Base-by-base conservation (phyloP, 768 basidiomycete genomes). In the Serendipita sp. region DNA sequence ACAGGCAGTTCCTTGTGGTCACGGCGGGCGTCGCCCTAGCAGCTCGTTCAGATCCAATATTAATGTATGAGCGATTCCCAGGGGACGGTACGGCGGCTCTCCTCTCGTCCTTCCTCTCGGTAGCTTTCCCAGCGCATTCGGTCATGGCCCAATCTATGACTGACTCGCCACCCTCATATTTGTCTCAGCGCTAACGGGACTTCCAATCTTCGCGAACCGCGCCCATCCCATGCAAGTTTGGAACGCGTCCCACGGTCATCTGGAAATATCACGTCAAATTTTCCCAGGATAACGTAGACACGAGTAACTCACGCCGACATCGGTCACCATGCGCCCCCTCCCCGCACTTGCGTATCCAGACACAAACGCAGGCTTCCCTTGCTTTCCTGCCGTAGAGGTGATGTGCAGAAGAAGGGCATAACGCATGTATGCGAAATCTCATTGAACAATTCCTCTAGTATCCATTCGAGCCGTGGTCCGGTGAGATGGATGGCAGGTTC, bases 401-500 rank as follows among this genome's bases (percentile, higher is more conserved):
- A 41, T 5, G 41, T 86, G 1, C 56, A n/a, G 67, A 85, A 78
- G 71, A 86, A 94, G 1, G 92, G 89, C 62, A 77, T 77, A 1
- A 95, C 79, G 68, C 85, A 86, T 30, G 83, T 79, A 67, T 80
- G 75, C 1, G 83, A 83, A 16, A 90, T 87, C 0, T 83, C 79
- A 38, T 76, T 75, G 75, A 96, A 95, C 63, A 96, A 76, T 68
- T 89, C 87, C 69, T 86, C 82, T 63, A 96, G 75, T 51, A 93
- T 83, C 81, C 88, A 88, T 16, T 83, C 81, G 41, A 97, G 75
- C 34, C 92, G 80, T 41, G 85, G 80, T 0, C 94, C 96, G 0
- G 94, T 94, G 64, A 95, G 81, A 70, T 93, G 90, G 66, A 98
- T 95, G 48, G 96, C 96, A 1, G 96, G 95, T 68, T 94, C 93